A percentile compares a stretch with the other conserved stretches of the same genome.
Evolutionary conservation across 2,329 filamentous ascomycete species (phyloP).

Genomic region (Phaeosphaeriaceae sp.): DNA sequence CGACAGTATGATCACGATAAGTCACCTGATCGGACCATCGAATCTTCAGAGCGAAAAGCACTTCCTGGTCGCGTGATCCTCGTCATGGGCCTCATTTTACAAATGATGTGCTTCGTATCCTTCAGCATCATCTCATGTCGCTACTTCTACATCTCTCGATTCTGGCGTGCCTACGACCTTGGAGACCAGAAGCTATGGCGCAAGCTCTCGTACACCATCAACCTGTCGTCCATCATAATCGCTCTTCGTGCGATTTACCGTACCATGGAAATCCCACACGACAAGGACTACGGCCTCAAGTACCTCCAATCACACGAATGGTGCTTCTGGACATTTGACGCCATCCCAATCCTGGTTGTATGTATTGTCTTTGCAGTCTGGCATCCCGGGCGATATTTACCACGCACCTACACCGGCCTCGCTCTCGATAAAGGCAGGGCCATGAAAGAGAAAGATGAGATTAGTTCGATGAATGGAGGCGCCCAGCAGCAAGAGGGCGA

Average conservation of each 20-base stretch:
- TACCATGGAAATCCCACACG: constrained; percentile 62
- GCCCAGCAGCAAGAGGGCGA: constrained; percentile 14
- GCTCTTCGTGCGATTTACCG: constrained; percentile 62
- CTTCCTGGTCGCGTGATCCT: constrained; percentile 46
- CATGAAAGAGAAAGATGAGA: constrained; percentile 44
- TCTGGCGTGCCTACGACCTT: constrained; percentile 41
- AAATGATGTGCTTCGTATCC: constrained; percentile 60
- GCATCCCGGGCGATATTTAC: constrained; percentile 53
- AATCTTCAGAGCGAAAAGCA: constrained; percentile 36
- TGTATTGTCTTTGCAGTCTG: constrained; percentile 60
- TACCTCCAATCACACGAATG: constrained; percentile 62
- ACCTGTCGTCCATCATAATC: constrained; percentile 38
- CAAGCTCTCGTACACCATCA: constrained; percentile 44
- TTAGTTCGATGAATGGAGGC: constrained; percentile 23
- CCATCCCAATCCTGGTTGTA: constrained; percentile 58
- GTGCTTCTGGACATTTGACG: constrained; percentile 63
- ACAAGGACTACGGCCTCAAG: constrained; percentile 52
- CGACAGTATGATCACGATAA: constrained; percentile 38
- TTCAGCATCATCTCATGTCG: constrained; percentile 54
- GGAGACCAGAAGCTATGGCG: constrained; percentile 48
- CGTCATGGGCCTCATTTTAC: constrained; percentile 58
- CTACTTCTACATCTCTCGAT: constrained; percentile 41
- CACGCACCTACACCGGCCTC: constrained; percentile 39
- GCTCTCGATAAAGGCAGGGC: constrained; percentile 39
- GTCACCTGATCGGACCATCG: constrained; percentile 52